Evolutionary conservation across 495 filamentous ascomycete species (phyloP), one percentile per base, ranked within the genome.

Genomic region (Penicillium dipodomyicola): DNA sequence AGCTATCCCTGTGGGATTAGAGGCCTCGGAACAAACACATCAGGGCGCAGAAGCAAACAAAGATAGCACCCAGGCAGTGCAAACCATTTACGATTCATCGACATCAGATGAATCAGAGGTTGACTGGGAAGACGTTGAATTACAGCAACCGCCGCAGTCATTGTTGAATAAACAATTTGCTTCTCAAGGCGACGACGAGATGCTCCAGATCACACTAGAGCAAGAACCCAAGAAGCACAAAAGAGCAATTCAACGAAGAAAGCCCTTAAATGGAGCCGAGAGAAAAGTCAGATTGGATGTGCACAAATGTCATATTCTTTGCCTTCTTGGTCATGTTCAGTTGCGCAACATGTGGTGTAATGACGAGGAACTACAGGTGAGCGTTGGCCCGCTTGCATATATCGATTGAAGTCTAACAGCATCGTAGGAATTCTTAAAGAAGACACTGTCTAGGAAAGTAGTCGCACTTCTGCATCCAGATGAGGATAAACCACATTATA

Each of bases 331-430:
- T 4, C 90, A 97, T 69, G 82, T 87, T 19, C 79, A 86, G 58
- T 71, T 82, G 23, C 82, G 92, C 40, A 97, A 96, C 66, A 70
- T 76, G 51, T 97, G 93, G 93, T 97, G 92, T 67, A 96, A 96
- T 68, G 85, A 94, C 68, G 58, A 76, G 14, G 68, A 76, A 57
- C 76, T 87, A 37, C 87, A 94, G 72, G 80, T 82, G 62, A 40
- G 68, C 60, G 27, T 52, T 29, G 42, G 29, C 32, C 33, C 59
- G 19, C 14, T 41, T 45, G 9, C 49, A 9, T n/a, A 43, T 35
- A 29, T 44, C 5, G 1, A 30, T 27, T 12, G 12, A 4, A 11
- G 1, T 33, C 56, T 65, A 42, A 65, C 15, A 49, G 43, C 19
- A 37, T 8, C 47, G 40, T 59, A 84, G 68, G 71, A 69, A 33